Base-by-base conservation (phyloP, 73 alveolate genomes). In the Effrenium voratum region DNA sequence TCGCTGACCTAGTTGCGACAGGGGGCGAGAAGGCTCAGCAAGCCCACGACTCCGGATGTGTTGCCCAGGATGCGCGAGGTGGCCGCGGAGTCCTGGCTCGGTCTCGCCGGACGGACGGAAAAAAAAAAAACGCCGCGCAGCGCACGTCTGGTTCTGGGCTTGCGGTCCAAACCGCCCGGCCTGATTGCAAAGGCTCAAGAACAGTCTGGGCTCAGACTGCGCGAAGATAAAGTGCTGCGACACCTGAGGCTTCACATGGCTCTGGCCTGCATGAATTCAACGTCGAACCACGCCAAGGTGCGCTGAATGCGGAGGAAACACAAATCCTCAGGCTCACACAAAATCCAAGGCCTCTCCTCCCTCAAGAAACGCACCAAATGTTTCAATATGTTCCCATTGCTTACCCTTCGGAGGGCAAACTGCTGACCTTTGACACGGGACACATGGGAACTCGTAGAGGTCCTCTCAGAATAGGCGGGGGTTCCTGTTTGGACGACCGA, bases 131-230 rank as follows among this genome's bases (percentile, higher is more conserved):
- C 80, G 34, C 80, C 80, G 34, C 22, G 28, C 34, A 57, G 72
- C 2, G 72, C 72, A 57, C 72, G 72, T 57, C 72, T 24, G 72
- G 34, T 2, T 24, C 72, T 57, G 72, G 34, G 72, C 72, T 24
- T 57, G 72, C 16, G 72, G 34, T 24, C 34, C 34, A 57, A 57
- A 57, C 16, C 72, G n/a, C 43, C 77, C n/a, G 77, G 34, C 97
- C 97, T 90, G 75, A 34, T 90, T 46, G 97, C 97, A 68, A 36
- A 90, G 79, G 63, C 97, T 90, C 76, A 90, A 55, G 55, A 90
- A 90, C n/a, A 90, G 97, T 44, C 97, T 86, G n/a, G 97, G 97
- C 76, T 90, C 97, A 47, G 97, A 90, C 88, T 90, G 97, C 30
- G 97, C 97, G 15, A 90, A 90, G 76, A 90, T 90, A 55, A 90